Evolutionary conservation across 2,329 filamentous ascomycete species (phyloP).

Genomic region (Beauveria asiatica): DNA sequence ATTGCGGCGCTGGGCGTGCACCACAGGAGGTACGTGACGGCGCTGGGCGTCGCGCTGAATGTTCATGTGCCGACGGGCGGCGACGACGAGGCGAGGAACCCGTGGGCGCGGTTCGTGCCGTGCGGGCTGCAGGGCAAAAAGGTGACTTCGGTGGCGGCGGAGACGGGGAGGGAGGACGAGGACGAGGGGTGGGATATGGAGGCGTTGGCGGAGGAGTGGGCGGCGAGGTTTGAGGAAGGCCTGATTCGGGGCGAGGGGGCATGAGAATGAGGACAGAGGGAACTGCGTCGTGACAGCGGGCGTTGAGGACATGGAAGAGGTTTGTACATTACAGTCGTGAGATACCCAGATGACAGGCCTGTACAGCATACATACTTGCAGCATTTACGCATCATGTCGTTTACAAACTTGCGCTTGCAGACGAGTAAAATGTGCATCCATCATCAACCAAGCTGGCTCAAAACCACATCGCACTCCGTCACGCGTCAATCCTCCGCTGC

Average conservation of each 20-base stretch:
- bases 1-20: slow-evolving; percentile 92
- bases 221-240: slow-evolving; percentile 26
- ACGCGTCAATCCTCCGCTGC: no score
- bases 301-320: neutral
- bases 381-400: neutral
- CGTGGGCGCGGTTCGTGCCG: slow-evolving; percentile 68
- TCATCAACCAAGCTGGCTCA: no score
- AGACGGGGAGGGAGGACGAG: slow-evolving; percentile 27
- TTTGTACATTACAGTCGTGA: neutral
- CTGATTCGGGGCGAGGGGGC: slow-evolving; percentile 11
- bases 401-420: neutral
- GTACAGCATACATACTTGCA: neutral
- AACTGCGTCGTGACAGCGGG: neutral
- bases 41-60: slow-evolving; percentile 78
- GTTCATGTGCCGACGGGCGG: slow-evolving; percentile 49
- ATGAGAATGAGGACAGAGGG: neutral
- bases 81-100: slow-evolving; percentile 29
- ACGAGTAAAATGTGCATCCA: no score
- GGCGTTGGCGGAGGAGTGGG: slow-evolving; percentile 25
- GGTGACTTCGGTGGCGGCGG: slow-evolving; percentile 63
- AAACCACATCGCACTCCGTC: no score
- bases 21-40: slow-evolving; percentile 71
- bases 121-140: slow-evolving; percentile 77
- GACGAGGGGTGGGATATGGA: slow-evolving; percentile 20
- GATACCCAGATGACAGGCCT: neutral